These are phyloP conservation scores for Triticum turgidum DNA, from an alignment of 176 grass and related monocot genomes.

Conservation along the genomic window DNA sequence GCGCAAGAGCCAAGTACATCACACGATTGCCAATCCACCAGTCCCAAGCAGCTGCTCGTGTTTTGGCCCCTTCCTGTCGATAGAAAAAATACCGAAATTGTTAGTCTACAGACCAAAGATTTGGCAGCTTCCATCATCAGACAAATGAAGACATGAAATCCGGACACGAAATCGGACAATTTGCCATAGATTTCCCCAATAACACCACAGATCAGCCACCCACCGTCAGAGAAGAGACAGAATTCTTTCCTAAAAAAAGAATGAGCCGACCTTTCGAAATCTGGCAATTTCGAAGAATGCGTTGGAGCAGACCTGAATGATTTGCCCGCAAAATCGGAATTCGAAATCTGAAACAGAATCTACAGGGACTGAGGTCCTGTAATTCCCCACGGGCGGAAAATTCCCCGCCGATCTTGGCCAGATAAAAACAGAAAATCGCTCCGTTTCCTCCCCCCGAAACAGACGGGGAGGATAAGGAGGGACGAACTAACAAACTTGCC, in stretches of 20 bases:
- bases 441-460: not conserved
- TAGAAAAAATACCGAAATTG: not conserved
- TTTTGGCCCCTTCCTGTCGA: slow-evolving; percentile 23
- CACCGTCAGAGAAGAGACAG: not conserved
- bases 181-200: not conserved
- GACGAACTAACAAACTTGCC: not conserved
- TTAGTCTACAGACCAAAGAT: not conserved
- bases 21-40: slow-evolving; percentile 8
- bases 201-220: not conserved
- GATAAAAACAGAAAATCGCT: not conserved
- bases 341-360: not conserved
- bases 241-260: not conserved
- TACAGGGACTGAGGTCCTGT: not conserved
- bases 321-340: not conserved
- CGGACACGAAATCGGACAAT: not conserved
- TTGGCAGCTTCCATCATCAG: not conserved
- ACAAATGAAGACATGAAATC: not conserved
- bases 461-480: not conserved
- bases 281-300: not conserved
- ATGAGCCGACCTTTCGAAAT: no score
- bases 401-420: slow-evolving; percentile 4
- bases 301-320: not conserved
- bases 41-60: not conserved
- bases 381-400: not conserved
- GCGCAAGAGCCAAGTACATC: not conserved